A percentile compares a stretch with the other conserved stretches of the same genome.
These are phyloP conservation scores for Leccinum angustisporum DNA, from an alignment of 1,284 basidiomycete species.

Conservation along the genomic window DNA sequence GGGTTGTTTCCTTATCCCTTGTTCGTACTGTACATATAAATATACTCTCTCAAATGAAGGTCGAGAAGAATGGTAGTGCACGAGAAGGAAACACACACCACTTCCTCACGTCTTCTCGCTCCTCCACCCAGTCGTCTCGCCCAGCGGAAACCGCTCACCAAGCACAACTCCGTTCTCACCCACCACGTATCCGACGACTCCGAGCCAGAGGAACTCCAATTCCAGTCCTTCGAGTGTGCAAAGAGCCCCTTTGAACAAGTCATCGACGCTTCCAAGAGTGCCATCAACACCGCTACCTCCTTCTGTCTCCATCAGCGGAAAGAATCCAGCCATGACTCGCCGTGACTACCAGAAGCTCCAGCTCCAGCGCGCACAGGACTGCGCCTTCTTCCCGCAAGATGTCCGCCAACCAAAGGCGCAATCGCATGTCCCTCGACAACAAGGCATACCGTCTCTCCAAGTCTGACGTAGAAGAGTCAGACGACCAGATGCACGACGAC, in stretches of 20 bases:
- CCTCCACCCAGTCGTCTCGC: slow-evolving; percentile 50
- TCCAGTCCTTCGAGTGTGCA: slow-evolving; percentile 40
- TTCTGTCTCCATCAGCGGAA: slow-evolving; percentile 62
- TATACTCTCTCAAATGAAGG: not conserved
- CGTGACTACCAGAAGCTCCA: slow-evolving; percentile 43
- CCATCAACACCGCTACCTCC: slow-evolving; percentile 36
- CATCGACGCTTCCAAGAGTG: slow-evolving; percentile 43
- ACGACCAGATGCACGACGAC: slow-evolving; percentile 59
- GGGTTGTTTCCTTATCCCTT: not conserved
- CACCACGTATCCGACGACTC: slow-evolving; percentile 63
- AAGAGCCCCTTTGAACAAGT: slow-evolving; percentile 65
- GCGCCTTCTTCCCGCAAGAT: slow-evolving; percentile 30
- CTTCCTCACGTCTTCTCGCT: slow-evolving; percentile 52
- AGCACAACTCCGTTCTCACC: slow-evolving; percentile 44
- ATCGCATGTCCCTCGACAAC: slow-evolving; percentile 70
- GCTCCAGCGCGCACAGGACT: slow-evolving; percentile 34
- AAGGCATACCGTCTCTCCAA: slow-evolving; percentile 70
- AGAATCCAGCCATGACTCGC: slow-evolving; percentile 74
- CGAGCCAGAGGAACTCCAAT: slow-evolving; percentile 52
- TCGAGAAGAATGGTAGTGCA: slow-evolving; percentile 23
- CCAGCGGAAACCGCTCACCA: slow-evolving; percentile 49
- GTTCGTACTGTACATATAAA: not conserved
- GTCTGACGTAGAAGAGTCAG: slow-evolving; percentile 60
- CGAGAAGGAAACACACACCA: slow-evolving; percentile 61
- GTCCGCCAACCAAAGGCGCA: slow-evolving; percentile 44